Conservation (phyloP, 768 basidiomycete species). For the Tulasnella sp. region DNA sequence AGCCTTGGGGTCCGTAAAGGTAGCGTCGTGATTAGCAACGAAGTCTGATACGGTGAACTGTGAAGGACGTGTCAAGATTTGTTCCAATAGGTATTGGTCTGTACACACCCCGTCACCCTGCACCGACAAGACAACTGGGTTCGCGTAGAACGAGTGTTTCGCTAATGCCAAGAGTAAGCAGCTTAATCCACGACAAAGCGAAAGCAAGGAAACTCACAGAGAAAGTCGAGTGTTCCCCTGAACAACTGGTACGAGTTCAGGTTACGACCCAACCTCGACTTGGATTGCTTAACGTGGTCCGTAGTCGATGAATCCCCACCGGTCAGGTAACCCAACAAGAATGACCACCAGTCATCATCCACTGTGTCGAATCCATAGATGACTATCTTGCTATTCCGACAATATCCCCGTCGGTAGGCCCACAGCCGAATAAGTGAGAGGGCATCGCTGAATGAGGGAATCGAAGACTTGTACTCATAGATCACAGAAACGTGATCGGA, state of each 20-base stretch:
- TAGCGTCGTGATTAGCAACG: background rate
- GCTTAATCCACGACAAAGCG: conserved; percentile 4
- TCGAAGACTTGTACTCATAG: conserved; percentile 38
- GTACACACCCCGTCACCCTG: conserved; percentile 43
- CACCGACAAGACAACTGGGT: conserved; percentile 46
- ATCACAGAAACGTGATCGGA: conserved; percentile 43
- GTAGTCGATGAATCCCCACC: conserved; percentile 30
- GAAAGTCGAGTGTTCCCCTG: conserved; percentile 68
- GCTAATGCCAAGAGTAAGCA: conserved; percentile 37
- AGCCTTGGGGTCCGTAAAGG: conserved; percentile 66
- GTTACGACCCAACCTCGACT: conserved; percentile 59
- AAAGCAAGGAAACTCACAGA: conserved; percentile 40
- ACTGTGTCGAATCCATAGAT: conserved; percentile 23
- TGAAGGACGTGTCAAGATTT: background rate
- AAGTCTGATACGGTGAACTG: conserved; percentile 11
- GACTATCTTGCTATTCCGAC: background rate
- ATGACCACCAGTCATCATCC: conserved; percentile 55
- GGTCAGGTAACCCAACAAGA: conserved; percentile 46
- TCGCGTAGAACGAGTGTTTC: conserved; percentile 50
- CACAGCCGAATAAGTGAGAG: conserved; percentile 73
- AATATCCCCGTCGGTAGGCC: conserved; percentile 76
- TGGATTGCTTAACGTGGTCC: conserved; percentile 27
- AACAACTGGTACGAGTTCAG: conserved; percentile 87
- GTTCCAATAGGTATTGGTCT: background rate
- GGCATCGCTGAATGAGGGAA: conserved; percentile 58